A percentile compares a stretch with the other conserved stretches of the same genome.
Evolutionary conservation across 345 rosid genomes (phyloP).

Genomic region (Melaleuca alternifolia): DNA sequence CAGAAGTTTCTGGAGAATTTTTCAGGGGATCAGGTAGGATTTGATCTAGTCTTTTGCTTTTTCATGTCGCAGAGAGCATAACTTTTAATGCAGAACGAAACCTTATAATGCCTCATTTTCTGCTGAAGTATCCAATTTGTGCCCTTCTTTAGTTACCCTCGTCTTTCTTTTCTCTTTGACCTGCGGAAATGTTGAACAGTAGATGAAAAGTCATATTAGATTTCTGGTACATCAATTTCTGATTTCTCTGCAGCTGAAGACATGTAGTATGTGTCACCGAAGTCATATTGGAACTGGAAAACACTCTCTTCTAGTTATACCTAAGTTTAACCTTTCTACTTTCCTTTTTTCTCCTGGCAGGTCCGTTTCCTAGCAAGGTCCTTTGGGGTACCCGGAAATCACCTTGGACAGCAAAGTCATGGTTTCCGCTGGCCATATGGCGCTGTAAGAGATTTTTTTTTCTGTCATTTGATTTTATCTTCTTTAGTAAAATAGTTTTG

Average conservation of each 20-base stretch:
- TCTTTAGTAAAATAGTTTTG: background rate
- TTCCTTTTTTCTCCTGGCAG: slow-evolving; percentile 14
- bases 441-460: slow-evolving; percentile 53
- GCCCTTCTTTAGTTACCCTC: background rate
- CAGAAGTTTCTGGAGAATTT: slow-evolving; percentile 85
- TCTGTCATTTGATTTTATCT: background rate
- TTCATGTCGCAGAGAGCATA: background rate
- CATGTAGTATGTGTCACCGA: background rate
- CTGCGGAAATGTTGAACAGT: background rate
- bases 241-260: background rate
- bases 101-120: background rate
- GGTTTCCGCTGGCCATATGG: slow-evolving; percentile 99
- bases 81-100: background rate
- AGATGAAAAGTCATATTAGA: background rate
- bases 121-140: background rate
- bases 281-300: background rate
- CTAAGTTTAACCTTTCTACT: background rate
- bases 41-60: background rate
- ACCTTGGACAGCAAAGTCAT: slow-evolving; percentile 94
- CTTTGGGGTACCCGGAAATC: slow-evolving; percentile 90
- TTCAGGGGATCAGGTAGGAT: slow-evolving; percentile 83
- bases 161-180: background rate
- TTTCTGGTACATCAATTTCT: background rate
- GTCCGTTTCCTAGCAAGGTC: slow-evolving; percentile 94
- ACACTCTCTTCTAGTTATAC: background rate